Evolutionary conservation across 2,329 filamentous ascomycete genomes (phyloP), one percentile per base, ranked within the genome.

Genomic region (Phaeosphaeriaceae sp.): DNA sequence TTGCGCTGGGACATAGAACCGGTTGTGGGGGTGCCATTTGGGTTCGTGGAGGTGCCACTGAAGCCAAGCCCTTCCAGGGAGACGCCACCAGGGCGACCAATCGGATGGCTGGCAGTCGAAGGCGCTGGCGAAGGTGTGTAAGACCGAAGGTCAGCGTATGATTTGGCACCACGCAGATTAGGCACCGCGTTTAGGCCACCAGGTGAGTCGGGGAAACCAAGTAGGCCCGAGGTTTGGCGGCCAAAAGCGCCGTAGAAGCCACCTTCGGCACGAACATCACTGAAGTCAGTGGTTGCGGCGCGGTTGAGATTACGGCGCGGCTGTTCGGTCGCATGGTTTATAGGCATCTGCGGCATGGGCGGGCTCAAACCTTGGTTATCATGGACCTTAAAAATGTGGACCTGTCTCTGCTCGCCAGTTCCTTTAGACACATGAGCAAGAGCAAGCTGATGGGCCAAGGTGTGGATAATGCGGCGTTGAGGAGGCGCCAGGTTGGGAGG

Each of bases 271-370:
- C 89, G 83, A 42, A 89, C 85, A 55, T 92, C 88, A 58, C 90
- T 92, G 74, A 97, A 97, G 74, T 97, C 94, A 60, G 95, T 96
- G 2, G 94, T 97, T n/a, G 94, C 94, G 13, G 94, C 92, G 55
- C 94, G 88, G 77, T 92, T 96, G 29, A 99, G 79, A 4, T 88
- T 89, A 52, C 93, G 89, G 60, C 93, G 87, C 62, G 91, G 87
- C 47, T 89, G 85, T 57, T 96, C 90, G 42, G 86, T 79, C 17
- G 85, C 84, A 50, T 89, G 87, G 48, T 86, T 86, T 1, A 71
- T 79, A 64, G 79, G 87, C 79, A 78, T 87, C 41, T 82, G 79
- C n/a, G 80, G 79, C 70, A 85, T 77, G 1, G 84, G 83, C 13
- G 85, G 84, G 73, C 85, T 87, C 50, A 86, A 75, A 50, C 82